Conservation (phyloP, 306 rosid species). For the Acacia crassicarpa region DNA sequence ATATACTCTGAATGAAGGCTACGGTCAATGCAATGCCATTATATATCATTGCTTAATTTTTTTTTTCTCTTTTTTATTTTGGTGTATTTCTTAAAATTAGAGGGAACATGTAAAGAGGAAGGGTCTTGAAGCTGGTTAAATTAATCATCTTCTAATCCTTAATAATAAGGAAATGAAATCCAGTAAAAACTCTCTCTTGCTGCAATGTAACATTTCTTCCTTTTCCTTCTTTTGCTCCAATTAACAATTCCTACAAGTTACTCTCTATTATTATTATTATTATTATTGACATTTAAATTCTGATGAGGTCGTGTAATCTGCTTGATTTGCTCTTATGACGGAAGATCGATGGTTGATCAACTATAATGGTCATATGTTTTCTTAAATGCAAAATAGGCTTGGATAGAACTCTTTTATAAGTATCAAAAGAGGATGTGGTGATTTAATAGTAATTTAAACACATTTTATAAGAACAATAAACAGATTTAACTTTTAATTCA, state of each 20-base stretch:
- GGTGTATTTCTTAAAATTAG: not conserved
- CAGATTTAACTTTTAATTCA: too few species aligned
- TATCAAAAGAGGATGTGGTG: not conserved
- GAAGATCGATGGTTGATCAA: too few species aligned
- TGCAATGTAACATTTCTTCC: not conserved
- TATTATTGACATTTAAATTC: not conserved
- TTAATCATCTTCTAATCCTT: not conserved
- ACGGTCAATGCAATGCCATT: constrained; percentile 29
- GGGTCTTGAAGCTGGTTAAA: not conserved
- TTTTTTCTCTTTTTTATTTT: not conserved
- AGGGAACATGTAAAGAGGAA: not conserved
- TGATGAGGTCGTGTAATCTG: not conserved
- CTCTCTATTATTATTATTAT: not conserved
- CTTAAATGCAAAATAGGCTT: not conserved
- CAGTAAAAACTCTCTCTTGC: not conserved
- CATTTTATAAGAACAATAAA: not conserved
- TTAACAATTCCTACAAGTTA: not conserved
- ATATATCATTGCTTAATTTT: constrained; percentile 19
- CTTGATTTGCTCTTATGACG: not conserved
- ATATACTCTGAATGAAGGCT: constrained; percentile 38
- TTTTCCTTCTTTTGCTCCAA: not conserved
- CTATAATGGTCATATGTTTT: too few species aligned
- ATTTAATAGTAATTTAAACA: too few species aligned
- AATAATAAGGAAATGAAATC: not conserved
- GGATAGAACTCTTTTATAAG: not conserved